phyloP scores from a whole-genome alignment of 495 filamentous ascomycete genomes.

The Penicillium tannophilum region DNA sequence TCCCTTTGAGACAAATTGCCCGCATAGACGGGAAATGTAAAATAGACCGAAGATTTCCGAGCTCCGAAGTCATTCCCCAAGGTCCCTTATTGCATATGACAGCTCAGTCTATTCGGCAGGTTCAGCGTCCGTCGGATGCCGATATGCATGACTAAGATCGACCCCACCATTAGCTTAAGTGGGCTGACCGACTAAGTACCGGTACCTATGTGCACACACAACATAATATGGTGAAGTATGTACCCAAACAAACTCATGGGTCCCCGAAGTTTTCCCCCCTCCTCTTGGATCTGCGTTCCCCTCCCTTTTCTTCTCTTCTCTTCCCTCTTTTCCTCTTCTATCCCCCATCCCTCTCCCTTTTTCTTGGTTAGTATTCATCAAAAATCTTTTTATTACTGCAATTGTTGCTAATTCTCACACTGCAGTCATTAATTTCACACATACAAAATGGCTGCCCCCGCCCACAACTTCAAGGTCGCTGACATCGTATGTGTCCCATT shows the following conservation, averaged over 20 bases:
- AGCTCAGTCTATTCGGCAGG: constrained; percentile 5
- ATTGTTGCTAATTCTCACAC: constrained; percentile 15
- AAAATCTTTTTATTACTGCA: constrained; percentile 1
- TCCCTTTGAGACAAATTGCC: not conserved
- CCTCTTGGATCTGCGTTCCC: constrained; percentile 21
- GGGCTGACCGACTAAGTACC: constrained; percentile 13
- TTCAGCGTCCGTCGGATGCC: not conserved
- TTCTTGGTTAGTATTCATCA: constrained; percentile 15
- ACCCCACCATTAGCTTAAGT: constrained; percentile 19
- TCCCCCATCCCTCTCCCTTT: constrained; percentile 21
- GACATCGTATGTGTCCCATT: constrained; percentile 68
- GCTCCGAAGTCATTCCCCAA: not conserved
- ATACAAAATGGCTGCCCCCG: constrained; percentile 67
- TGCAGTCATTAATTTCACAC: constrained; percentile 13
- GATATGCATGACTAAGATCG: constrained; percentile 10
- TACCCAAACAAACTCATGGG: constrained; percentile 16
- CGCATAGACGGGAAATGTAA: not conserved
- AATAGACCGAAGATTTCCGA: not conserved
- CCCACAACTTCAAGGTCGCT: constrained; percentile 94
- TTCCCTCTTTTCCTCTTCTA: constrained; percentile 14
- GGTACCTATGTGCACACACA: constrained; percentile 10
- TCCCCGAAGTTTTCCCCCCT: constrained; percentile 24
- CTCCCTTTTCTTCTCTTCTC: constrained; percentile 22
- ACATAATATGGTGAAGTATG: not conserved
- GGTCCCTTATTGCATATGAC: not conserved